phyloP scores from a whole-genome alignment of 495 filamentous ascomycete species.

The Cairneyella variabilis region DNA sequence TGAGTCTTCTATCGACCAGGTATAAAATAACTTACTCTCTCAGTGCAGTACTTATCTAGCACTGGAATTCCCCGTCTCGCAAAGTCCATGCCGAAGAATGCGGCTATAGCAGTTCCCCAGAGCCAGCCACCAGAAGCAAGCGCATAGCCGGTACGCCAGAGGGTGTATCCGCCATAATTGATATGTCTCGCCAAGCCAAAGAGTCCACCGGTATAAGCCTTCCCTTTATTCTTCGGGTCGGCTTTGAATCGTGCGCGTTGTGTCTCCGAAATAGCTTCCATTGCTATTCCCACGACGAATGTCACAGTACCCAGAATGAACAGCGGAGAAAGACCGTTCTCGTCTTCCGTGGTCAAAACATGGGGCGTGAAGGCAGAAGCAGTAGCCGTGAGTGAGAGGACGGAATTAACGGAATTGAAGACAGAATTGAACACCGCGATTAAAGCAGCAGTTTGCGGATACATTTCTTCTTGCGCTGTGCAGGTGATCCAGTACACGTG shows the following conservation, averaged over 20 bases:
- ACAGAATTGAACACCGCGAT: constrained; percentile 43
- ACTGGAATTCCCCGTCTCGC: constrained; percentile 37
- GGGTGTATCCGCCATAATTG: constrained; percentile 54
- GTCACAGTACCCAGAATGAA: constrained; percentile 37
- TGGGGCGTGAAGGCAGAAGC: constrained; percentile 31
- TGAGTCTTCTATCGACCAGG: neutral
- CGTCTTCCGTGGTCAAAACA: neutral
- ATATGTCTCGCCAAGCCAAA: constrained; percentile 52
- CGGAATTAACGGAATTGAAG: constrained; percentile 41
- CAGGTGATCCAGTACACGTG: constrained; percentile 42
- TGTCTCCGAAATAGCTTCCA: constrained; percentile 47
- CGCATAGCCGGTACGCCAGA: constrained; percentile 52
- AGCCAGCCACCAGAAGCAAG: constrained; percentile 44
- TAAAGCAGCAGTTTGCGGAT: constrained; percentile 26
- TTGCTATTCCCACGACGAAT: constrained; percentile 43
- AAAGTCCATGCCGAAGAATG: constrained; percentile 44
- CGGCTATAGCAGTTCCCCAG: constrained; percentile 32
- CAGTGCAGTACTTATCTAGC: constrained; percentile 47
- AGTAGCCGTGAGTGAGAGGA: constrained; percentile 38
- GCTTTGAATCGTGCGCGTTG: constrained; percentile 53
- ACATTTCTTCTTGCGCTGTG: constrained; percentile 42
- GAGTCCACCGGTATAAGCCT: constrained; percentile 48
- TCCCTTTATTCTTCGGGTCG: constrained; percentile 47
- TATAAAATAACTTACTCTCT: constrained; percentile 25
- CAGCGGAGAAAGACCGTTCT: constrained; percentile 13